Base-by-base conservation (phyloP, 306 rosid genomes). In the Spatholobus suberectus region DNA sequence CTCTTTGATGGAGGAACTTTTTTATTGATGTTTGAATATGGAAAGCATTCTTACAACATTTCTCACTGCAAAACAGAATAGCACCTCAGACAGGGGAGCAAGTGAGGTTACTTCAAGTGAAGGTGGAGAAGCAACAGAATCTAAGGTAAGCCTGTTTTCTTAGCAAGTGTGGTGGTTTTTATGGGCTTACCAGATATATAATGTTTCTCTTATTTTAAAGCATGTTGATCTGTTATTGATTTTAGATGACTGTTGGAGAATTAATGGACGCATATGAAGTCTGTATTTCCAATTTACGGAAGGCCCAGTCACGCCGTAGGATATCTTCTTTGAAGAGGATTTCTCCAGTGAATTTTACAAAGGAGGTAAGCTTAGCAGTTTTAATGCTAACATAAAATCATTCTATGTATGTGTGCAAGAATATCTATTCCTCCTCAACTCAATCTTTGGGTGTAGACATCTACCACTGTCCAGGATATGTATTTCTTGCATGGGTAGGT, bases 331-430 rank as follows among this genome's bases (percentile, higher is more conserved):
- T 96, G 86, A 92, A 88, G 89, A 90, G 87, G 85, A 88, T 94
- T 61, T 82, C 94, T 32, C 99, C 99, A 0, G 97, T 90, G 85
- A 96, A 92, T 88, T 94, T 94, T 81, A 85, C 99, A 12, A 96
- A 88, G 76, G 92, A 92, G 98, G 99, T 89, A 88, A 78, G 59
- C 49, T 57, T 38, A 26, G 18, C 20, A 46, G 74, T 52, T 59
- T 67, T 35, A 76, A 65, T 71, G 74, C 41, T 78, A 66, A 27
- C 74, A 75, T 17, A 73, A 41, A 77, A 83, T 72, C 37, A 37
- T 14, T 32, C 15, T 18, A 26, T 46, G n/a, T 78, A 58, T 76
- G 63, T 38, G 11, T 23, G 13, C 43, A 17, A 54, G 68, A 41
- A 73, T 67, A 67, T 71, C 77, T 79, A 70, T 79, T 49, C 62